Percentiles rank a stretch among this genome's conserved stretches.
phyloP scores from a whole-genome alignment of 1,284 basidiomycete genomes.

The Ustilago tritici region DNA sequence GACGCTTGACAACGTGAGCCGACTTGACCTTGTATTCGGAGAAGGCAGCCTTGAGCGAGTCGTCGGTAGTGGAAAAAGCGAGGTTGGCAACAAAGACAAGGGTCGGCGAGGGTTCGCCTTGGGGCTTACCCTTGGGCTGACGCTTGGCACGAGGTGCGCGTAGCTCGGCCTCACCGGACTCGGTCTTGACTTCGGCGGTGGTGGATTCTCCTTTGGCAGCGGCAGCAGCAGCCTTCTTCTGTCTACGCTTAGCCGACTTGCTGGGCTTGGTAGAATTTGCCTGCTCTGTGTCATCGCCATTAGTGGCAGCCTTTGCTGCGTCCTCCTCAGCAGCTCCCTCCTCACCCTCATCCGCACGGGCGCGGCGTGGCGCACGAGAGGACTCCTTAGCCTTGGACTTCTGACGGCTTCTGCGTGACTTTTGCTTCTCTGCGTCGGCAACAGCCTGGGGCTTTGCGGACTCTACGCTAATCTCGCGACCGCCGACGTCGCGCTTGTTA shows the following conservation, averaged over 20 bases:
- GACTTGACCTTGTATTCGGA: constrained; percentile 54
- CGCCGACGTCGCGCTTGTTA: constrained; percentile 64
- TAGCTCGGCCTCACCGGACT: constrained; percentile 29
- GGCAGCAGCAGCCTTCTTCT: constrained; percentile 51
- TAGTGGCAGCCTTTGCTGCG: constrained; percentile 35
- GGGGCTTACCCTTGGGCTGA: constrained; percentile 47
- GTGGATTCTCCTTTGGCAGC: constrained; percentile 36
- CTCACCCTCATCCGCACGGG: constrained; percentile 60
- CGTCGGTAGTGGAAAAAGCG: constrained; percentile 59
- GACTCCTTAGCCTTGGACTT: constrained; percentile 41
- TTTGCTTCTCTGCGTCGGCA: constrained; percentile 38
- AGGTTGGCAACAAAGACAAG: constrained; percentile 66
- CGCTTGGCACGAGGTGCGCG: constrained; percentile 47
- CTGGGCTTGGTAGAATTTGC: constrained; percentile 39
- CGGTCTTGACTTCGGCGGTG: constrained; percentile 21
- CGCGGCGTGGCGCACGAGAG: constrained; percentile 48
- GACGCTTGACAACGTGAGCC: constrained; percentile 61
- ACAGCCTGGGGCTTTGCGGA: constrained; percentile 60
- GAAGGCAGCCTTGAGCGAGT: constrained; percentile 59
- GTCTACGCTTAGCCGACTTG: constrained; percentile 54
- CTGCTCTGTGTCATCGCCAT: constrained; percentile 21
- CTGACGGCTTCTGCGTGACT: constrained; percentile 23
- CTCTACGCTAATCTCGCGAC: constrained; percentile 65
- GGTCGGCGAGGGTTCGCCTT: constrained; percentile 62
- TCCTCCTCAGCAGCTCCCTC: constrained; percentile 55